These are phyloP conservation scores for Coemansia sp. DNA, from an alignment of 192 early-diverging fungal genomes.

Conservation along the genomic window DNA sequence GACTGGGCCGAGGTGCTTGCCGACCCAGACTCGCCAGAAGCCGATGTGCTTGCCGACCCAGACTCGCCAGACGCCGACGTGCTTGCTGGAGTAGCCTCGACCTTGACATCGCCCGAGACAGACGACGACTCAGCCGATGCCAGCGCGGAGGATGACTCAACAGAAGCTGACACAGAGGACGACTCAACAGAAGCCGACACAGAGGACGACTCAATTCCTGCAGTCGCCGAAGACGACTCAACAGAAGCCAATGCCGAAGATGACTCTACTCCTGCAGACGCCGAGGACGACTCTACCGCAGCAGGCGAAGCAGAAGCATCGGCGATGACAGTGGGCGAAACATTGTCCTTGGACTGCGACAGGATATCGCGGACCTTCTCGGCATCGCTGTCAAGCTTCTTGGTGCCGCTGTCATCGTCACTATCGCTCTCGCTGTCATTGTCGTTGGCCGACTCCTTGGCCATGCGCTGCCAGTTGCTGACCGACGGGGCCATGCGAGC, in stretches of 20 bases:
- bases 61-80: background rate
- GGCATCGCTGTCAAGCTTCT: slow-evolving; percentile 11
- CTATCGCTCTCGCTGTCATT: slow-evolving; percentile 23
- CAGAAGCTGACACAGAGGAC: slow-evolving; percentile 2
- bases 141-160: slow-evolving; percentile 3
- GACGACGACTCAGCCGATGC: slow-evolving; percentile 15
- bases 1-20: slow-evolving; percentile 11
- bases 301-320: background rate
- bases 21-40: background rate
- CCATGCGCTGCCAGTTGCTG: slow-evolving; percentile 17
- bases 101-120: slow-evolving; percentile 9
- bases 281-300: slow-evolving; percentile 1
- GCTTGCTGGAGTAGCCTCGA: background rate
- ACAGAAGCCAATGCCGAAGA: background rate
- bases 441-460: slow-evolving; percentile 18
- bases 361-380: background rate
- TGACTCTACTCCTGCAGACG: slow-evolving; percentile 2
- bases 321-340: background rate
- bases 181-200: slow-evolving; percentile 1
- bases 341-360: slow-evolving; percentile 11
- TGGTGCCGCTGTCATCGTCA: slow-evolving; percentile 13
- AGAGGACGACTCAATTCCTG: slow-evolving; percentile 12
- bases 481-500: slow-evolving; percentile 11
- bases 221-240: slow-evolving; percentile 10
- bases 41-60: background rate